Percentiles rank a stretch among this genome's conserved stretches.
phyloP scores from a whole-genome alignment of 768 basidiomycete species.

The Trichaptum fuscoviolaceum region DNA sequence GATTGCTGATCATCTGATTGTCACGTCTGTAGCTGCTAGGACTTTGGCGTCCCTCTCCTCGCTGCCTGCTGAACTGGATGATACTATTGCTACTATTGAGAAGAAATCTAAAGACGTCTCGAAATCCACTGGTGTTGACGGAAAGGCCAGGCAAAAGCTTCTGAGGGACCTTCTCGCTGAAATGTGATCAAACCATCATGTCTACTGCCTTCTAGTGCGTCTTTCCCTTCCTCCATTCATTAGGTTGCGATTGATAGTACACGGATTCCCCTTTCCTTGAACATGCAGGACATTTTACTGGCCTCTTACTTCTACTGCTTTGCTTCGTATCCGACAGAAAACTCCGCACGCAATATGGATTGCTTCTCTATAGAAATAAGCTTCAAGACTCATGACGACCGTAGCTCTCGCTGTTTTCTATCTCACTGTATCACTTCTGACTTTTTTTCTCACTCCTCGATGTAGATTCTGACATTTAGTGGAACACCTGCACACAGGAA shows the following conservation, averaged over 20 bases:
- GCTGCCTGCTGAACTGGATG: conserved; percentile 48
- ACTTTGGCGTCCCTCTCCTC: conserved; percentile 36
- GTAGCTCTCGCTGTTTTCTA: no score
- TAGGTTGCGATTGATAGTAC: neutral
- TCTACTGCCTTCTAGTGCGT: neutral
- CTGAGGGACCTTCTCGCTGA: conserved; percentile 19
- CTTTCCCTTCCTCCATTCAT: neutral
- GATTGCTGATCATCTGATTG: conserved; percentile 5
- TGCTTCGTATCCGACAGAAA: no score
- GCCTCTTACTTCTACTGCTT: no score
- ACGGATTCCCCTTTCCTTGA: no score
- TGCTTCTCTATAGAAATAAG: no score
- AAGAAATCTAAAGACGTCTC: conserved; percentile 43
- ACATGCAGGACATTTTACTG: no score
- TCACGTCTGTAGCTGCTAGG: conserved; percentile 33
- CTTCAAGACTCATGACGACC: no score
- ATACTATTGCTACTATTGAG: conserved; percentile 45
- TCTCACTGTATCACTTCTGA: no score
- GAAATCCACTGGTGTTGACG: conserved; percentile 18
- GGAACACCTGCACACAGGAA: no score
- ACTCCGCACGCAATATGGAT: no score
- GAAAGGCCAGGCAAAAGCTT: conserved; percentile 24
- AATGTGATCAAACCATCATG: conserved; percentile 10
- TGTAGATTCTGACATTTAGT: no score
- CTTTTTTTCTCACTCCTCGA: no score